Evolutionary conservation across 23 red algal species (phyloP), one percentile per base, ranked within the genome.

Genomic region (Chondrus crispus): DNA sequence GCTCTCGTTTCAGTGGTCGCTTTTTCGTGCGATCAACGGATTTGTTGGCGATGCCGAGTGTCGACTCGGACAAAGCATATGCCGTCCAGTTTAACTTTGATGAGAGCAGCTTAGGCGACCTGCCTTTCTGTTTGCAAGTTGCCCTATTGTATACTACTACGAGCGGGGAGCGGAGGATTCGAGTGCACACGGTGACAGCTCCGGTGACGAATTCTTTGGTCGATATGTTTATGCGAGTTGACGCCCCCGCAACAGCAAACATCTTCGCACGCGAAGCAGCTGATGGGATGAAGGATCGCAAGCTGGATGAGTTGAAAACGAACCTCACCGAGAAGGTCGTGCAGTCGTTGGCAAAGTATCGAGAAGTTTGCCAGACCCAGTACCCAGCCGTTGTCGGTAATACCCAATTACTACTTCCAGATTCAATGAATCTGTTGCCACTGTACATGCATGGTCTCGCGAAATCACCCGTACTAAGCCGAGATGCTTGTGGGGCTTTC

Each of bases 91-190:
- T 99, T 76, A 68, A 78, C 32, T 93, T 95, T 63, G 97, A 99
- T 22, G 97, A 99, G 19, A 81, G 88, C 29, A 75, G 58, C 39
- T 51, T 99, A 19, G 58, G 49, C 41, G 84, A 85, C 38, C 54
- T 83, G 36, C 70, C 80, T 12, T 96, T 99, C 55, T 91, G 80
- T 46, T 86, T 95, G 12, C 97, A 99, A 71, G 93, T 87, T 81
- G 97, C 97, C 51, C 80, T 99, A 9, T 84, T 99, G 82, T 99
- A 99, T 74, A 99, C 97, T 7, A 95, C 97, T 4, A 93, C 90
- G 6, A 72, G 86, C 43, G 97, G 97, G 24, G 97, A 99, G 74
- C 83, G 97, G 35, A 86, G 97, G 35, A 96, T 99, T 80, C 94
- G 97, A 33, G 95, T 99, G 57, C 93, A 99, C 55, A 99, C 97